Base-by-base conservation (phyloP, 2,329 filamentous ascomycete genomes). In the Microsporum audouinii region DNA sequence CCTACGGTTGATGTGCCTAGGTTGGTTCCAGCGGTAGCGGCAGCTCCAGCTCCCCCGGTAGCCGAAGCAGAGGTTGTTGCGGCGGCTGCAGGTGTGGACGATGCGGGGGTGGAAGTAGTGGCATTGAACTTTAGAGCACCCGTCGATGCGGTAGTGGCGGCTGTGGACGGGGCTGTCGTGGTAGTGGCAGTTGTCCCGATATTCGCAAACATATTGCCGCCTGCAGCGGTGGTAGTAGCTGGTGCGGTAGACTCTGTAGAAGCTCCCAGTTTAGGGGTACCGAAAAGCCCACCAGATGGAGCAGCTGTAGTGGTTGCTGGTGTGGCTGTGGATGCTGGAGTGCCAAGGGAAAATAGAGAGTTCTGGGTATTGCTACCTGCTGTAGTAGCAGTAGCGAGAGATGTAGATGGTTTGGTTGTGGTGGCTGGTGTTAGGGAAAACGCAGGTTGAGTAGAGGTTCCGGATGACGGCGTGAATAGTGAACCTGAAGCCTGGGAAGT, bases 1-100 rank as follows among this genome's bases (percentile, higher is more conserved):
- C 91, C 91, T 38, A 84, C 80, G 2, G 89, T 95, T 1, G 91
- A 95, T 33, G 86, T 84, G 17, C 84, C 85, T 57, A 92, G 76
- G 33, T 71, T 79, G 29, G 72, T 3, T 68, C 58, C 33, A 71
- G 65, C 8, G 63, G 73, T 68, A 27, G 70, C 64, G 31, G 67
- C 68, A 39, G 71, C 65, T n/a, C 74, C 60, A 14, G 70, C 61
- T 36, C 68, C 64, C 41, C 69, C 64, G n/a, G 70, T 65, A 53
- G 74, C 65, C n/a, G 74, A 62, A 34, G 77, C 65, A 51, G 71
- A 63, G 33, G 71, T 60, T 33, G 60, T 39, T 38, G 66, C 61
- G 29, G 69, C 58, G 38, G 70, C 61, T 47, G 71, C 60, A 33
- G 70, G 59, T 14, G 75, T 65, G 49, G 67, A 60, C 38, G 68